Percentiles rank a stretch among this genome's conserved stretches.
These are phyloP conservation scores for Tricholoma sp. DNA, from an alignment of 768 basidiomycete species.

Conservation along the genomic window DNA sequence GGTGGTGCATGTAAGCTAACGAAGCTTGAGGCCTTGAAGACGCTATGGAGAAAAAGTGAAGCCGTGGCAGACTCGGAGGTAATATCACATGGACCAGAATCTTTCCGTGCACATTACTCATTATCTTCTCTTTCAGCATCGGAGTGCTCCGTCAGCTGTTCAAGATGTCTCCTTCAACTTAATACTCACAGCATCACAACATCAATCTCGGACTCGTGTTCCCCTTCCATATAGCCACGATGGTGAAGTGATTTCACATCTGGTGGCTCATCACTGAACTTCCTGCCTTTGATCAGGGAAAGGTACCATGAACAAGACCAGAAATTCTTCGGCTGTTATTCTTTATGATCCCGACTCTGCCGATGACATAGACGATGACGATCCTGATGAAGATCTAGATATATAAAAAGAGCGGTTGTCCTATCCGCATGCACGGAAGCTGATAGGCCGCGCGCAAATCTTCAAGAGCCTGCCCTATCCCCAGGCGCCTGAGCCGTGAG, in stretches of 20 bases:
- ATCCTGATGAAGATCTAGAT: slow-evolving; percentile 93
- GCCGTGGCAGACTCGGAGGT: slow-evolving; percentile 22
- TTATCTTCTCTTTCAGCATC: not conserved
- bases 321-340: slow-evolving; percentile 43
- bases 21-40: slow-evolving; percentile 47
- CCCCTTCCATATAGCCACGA: slow-evolving; percentile 89
- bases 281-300: slow-evolving; percentile 24
- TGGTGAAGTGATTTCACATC: slow-evolving; percentile 37
- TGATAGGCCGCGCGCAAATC: not conserved
- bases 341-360: slow-evolving; percentile 91
- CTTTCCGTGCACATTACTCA: not conserved
- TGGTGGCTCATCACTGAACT: not conserved
- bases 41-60: slow-evolving; percentile 28
- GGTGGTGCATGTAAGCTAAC: slow-evolving; percentile 40
- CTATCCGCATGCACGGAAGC: too few relatives aligned
- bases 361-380: slow-evolving; percentile 93
- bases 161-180: slow-evolving; percentile 85
- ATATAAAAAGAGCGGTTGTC: slow-evolving; percentile 36
- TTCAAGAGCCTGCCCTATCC: not conserved
- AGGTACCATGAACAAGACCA: slow-evolving; percentile 20
- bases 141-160: slow-evolving; percentile 51
- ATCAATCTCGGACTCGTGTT: slow-evolving; percentile 72
- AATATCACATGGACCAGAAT: not conserved
- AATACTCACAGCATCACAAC: slow-evolving; percentile 75
- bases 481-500: not conserved